Evolutionary conservation across 768 basidiomycete species (phyloP), one percentile per base, ranked within the genome.

Genomic region (Pleurotus tuoliensis): DNA sequence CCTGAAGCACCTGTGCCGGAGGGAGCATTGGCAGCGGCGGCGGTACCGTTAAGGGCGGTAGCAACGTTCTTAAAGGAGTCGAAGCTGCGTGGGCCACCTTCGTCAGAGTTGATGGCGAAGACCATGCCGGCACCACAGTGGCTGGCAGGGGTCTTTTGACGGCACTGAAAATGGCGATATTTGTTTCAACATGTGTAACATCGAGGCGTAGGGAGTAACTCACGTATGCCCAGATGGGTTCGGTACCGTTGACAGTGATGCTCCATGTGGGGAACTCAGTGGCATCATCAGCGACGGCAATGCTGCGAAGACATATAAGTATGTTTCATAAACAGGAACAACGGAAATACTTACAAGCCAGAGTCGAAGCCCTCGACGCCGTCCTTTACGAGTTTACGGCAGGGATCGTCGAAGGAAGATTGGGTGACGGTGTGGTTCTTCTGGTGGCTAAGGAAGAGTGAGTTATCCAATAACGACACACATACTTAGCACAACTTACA

Each of bases 371-470:
- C 82, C 58, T 69, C 69, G 15, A 63, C 66, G 43, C 71, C 74
- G 58, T 71, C 71, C 56, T 72, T 72, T 40, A 24, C n/a, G 53
- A 81, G 64, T 40, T 69, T 73, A 51, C 72, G 69, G 71, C 85
- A 87, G 49, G 86, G 85, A 49, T 79, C 77, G 44, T 73, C 78
- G 67, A 88, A 87, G 3, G 80, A 73, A 8, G 82, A 81, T 68
- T 86, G 83, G 18, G 83, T 83, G 20, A 83, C 83, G 5, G 81
- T 80, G 71, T 87, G 85, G 70, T 87, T 88, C 78, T 86, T 86
- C 65, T 77, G 74, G 55, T 79, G 79, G 79, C 82, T 82, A 60
- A 18, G 30, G 18, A 20, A 11, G 34, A 18, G 12, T 27, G 38
- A 53, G 18, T 4, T 39, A 20, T 15, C 4, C 39, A 30, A 39